phyloP scores from a whole-genome alignment of 352 stramenopile species.

The Achlya hypogyna region DNA sequence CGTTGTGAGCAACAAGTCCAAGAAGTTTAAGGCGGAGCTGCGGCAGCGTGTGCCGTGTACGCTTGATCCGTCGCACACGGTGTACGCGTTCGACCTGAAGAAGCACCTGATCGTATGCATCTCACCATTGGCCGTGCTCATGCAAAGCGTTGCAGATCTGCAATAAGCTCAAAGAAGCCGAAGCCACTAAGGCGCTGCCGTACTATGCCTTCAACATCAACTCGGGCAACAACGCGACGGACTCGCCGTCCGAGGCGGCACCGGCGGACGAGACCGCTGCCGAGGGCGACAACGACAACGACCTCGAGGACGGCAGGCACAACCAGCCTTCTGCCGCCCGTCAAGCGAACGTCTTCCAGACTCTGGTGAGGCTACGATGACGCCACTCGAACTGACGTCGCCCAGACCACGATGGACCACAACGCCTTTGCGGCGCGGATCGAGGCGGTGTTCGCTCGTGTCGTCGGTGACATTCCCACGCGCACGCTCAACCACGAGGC shows the following conservation, averaged over 20 bases:
- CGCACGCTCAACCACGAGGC: slow-evolving; percentile 60
- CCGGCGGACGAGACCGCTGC: slow-evolving; percentile 25
- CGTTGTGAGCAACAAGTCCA: slow-evolving; percentile 41
- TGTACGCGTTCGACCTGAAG: slow-evolving; percentile 68
- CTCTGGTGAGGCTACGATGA: slow-evolving; percentile 28
- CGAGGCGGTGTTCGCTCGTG: slow-evolving; percentile 35
- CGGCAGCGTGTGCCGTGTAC: slow-evolving; percentile 63
- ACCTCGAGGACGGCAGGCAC: slow-evolving; percentile 26
- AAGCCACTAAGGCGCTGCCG: slow-evolving; percentile 43
- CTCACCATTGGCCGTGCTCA: not conserved
- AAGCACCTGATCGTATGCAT: slow-evolving; percentile 46
- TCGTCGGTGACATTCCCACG: slow-evolving; percentile 45
- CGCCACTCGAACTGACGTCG: not conserved
- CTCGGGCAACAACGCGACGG: slow-evolving; percentile 36
- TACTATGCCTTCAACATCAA: slow-evolving; percentile 78
- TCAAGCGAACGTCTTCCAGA: slow-evolving; percentile 61
- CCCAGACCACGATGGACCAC: slow-evolving; percentile 32
- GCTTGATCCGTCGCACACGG: slow-evolving; percentile 54
- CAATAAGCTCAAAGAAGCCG: slow-evolving; percentile 63
- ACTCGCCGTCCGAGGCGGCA: not conserved
- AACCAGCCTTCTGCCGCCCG: slow-evolving; percentile 30
- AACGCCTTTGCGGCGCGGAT: slow-evolving; percentile 44
- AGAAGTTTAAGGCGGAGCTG: slow-evolving; percentile 49
- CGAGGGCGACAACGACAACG: not conserved
- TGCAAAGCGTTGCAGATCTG: slow-evolving; percentile 29